These are phyloP conservation scores for Aspergillus arachidicola DNA, from an alignment of 2,329 filamentous ascomycete genomes.

Conservation along the genomic window DNA sequence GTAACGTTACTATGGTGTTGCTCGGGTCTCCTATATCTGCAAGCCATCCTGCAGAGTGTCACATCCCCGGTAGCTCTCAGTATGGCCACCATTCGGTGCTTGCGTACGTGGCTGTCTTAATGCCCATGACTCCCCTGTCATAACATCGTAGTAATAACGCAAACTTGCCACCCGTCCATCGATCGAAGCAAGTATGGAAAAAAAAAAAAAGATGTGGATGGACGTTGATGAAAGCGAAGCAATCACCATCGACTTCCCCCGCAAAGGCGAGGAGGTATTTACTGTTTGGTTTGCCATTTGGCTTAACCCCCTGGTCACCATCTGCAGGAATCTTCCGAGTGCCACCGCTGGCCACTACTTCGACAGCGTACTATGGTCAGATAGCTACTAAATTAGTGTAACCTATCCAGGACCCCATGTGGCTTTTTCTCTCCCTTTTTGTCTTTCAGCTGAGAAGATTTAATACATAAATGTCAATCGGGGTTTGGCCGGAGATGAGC, in stretches of 20 bases:
- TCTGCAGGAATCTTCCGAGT: slow-evolving; percentile 1
- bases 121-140: neutral
- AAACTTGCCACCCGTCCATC: neutral
- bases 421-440: neutral
- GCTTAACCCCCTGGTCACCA: neutral
- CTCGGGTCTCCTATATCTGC: neutral
- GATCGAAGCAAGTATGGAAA: neutral
- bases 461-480: neutral
- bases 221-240: neutral
- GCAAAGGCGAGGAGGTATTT: slow-evolving; percentile 18
- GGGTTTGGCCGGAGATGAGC: neutral
- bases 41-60: slow-evolving; percentile 6
- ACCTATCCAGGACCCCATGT: neutral
- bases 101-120: slow-evolving; percentile 5
- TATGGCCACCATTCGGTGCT: neutral
- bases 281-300: slow-evolving; percentile 3
- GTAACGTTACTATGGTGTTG: neutral
- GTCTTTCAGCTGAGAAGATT: neutral
- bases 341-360: neutral
- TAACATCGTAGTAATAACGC: neutral
- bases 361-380: too few relatives aligned
- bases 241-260: slow-evolving; percentile 18
- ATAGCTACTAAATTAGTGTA: neutral
- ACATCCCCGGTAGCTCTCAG: neutral
- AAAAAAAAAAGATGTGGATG: neutral